These are phyloP conservation scores for Pyrus pyrifolia DNA, from an alignment of 306 rosid genomes.

Conservation along the genomic window DNA sequence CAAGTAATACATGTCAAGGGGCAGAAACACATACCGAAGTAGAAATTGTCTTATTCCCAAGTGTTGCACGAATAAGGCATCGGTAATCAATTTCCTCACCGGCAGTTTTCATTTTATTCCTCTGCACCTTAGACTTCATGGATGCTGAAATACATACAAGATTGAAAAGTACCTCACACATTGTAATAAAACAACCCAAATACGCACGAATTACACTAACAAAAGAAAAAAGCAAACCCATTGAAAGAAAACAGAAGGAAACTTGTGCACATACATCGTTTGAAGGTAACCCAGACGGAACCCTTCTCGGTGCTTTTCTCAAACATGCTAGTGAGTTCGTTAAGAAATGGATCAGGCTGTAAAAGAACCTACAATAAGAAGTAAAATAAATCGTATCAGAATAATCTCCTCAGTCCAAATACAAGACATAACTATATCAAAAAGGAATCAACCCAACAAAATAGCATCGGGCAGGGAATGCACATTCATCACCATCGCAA, in stretches of 20 bases:
- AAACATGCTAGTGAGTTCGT: constrained; percentile 91
- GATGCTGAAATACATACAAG: constrained; percentile 50
- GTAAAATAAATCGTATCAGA: not conserved
- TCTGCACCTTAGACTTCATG: constrained; percentile 64
- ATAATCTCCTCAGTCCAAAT: not conserved
- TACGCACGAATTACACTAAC: not conserved
- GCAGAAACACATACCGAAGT: constrained; percentile 54
- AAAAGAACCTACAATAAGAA: constrained; percentile 54
- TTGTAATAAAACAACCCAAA: not conserved
- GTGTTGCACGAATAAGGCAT: constrained; percentile 90
- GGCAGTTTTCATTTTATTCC: constrained; percentile 54
- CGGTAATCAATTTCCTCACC: constrained; percentile 70
- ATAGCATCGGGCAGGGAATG: not conserved
- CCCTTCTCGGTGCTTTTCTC: constrained; percentile 73
- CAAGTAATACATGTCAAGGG: not conserved
- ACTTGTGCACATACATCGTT: constrained; percentile 57
- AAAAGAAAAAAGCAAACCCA: not conserved
- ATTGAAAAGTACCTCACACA: not conserved
- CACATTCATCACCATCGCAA: not conserved
- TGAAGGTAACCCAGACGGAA: constrained; percentile 95
- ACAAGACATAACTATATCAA: not conserved
- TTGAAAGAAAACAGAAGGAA: not conserved
- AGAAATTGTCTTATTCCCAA: constrained; percentile 85
- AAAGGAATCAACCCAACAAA: not conserved
- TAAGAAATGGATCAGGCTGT: constrained; percentile 89